phyloP scores from a whole-genome alignment of 2,329 filamentous ascomycete genomes.

The Stachybotrys chartarum region DNA sequence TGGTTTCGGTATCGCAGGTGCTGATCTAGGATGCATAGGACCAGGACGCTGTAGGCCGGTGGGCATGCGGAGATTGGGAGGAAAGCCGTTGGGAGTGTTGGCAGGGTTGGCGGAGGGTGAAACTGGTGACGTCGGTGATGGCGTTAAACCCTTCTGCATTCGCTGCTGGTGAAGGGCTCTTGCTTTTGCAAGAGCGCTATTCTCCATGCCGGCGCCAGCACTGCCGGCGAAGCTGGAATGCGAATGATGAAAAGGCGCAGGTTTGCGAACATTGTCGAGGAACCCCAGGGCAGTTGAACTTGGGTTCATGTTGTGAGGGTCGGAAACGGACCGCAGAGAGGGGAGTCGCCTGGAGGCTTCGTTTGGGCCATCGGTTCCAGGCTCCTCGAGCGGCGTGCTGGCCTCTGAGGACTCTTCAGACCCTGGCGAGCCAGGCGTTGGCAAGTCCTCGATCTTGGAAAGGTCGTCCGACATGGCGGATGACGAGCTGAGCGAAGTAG shows the following conservation, averaged over 20 bases:
- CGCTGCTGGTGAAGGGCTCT: constrained; percentile 39
- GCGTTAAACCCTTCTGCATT: constrained; percentile 34
- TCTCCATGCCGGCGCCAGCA: constrained; percentile 24
- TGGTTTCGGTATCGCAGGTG: constrained; percentile 42
- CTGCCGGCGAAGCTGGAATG: constrained; percentile 26
- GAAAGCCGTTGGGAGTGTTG: constrained; percentile 33
- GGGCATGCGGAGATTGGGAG: constrained; percentile 35
- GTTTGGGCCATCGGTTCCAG: constrained; percentile 22
- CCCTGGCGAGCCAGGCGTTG: constrained; percentile 34
- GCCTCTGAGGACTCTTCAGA: constrained; percentile 40
- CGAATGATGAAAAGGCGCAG: constrained; percentile 24
- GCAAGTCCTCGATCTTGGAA: constrained; percentile 20
- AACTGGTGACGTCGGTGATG: constrained; percentile 17
- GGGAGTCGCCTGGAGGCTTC: constrained; percentile 45
- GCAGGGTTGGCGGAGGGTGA: constrained; percentile 23
- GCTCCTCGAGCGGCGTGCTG: constrained; percentile 38
- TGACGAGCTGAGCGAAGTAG: constrained; percentile 10
- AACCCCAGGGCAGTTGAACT: constrained; percentile 82
- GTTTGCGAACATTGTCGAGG: constrained; percentile 58
- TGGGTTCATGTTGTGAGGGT: constrained; percentile 60
- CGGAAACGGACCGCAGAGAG: constrained; percentile 53
- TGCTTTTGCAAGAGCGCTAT: constrained; percentile 39
- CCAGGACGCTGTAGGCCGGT: constrained; percentile 33
- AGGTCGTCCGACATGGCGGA: constrained; percentile 40
- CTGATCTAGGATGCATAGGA: constrained; percentile 44